phyloP scores from a whole-genome alignment of 768 basidiomycete species.

The Pulveroboletus sp. region DNA sequence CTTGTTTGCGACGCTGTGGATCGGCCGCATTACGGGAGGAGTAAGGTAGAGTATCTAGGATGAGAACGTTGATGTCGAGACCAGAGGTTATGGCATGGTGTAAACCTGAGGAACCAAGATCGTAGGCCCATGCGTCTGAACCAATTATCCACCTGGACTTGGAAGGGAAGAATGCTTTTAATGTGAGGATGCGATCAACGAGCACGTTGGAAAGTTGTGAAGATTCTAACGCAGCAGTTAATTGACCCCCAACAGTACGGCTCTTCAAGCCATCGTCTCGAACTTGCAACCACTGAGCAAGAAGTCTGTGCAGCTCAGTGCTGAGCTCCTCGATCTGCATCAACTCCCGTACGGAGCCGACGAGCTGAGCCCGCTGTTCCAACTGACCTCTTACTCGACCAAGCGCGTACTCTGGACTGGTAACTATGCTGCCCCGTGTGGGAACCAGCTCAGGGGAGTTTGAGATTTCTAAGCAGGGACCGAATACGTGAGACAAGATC shows the following conservation, averaged over 20 bases:
- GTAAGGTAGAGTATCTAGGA: constrained; percentile 91
- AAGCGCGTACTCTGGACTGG: constrained; percentile 91
- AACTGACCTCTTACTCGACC: constrained; percentile 84
- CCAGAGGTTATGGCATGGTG: constrained; percentile 92
- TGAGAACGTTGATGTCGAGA: constrained; percentile 90
- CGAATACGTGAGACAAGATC: constrained; percentile 78
- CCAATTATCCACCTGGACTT: constrained; percentile 95
- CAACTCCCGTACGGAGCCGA: constrained; percentile 58
- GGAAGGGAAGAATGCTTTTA: constrained; percentile 58
- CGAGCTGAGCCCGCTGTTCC: constrained; percentile 67
- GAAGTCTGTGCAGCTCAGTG: constrained; percentile 59
- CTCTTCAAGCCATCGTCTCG: constrained; percentile 70
- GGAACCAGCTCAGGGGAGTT: constrained; percentile 77
- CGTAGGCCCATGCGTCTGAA: constrained; percentile 98
- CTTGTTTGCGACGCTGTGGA: constrained; percentile 82
- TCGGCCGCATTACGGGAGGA: constrained; percentile 66
- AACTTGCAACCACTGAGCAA: constrained; percentile 77
- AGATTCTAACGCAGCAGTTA: constrained; percentile 47
- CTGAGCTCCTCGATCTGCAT: constrained; percentile 48
- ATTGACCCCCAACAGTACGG: constrained; percentile 50
- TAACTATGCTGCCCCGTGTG: constrained; percentile 68
- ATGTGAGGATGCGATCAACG: constrained; percentile 52
- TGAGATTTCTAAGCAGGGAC: constrained; percentile 71
- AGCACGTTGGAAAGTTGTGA: constrained; percentile 36
- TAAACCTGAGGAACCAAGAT: constrained; percentile 90